phyloP scores from a whole-genome alignment of 2,329 filamentous ascomycete species.

The Curvularia spicifera region DNA sequence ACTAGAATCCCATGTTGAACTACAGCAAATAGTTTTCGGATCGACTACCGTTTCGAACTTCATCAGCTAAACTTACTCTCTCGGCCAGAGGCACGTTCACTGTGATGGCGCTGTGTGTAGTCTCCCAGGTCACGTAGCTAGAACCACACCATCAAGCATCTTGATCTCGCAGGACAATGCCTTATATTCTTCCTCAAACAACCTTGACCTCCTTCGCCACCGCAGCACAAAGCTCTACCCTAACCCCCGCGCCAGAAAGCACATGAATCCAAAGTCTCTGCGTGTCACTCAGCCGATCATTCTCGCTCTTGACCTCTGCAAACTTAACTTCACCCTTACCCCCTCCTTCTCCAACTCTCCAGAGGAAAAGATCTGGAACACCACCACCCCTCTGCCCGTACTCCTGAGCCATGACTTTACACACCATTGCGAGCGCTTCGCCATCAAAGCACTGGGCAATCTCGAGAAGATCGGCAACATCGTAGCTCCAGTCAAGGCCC shows the following conservation, averaged over 20 bases:
- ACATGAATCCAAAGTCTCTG: slow-evolving; percentile 98
- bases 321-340: slow-evolving; percentile 71
- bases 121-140: neutral
- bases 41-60: neutral
- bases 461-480: slow-evolving; percentile 77
- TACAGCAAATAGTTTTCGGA: neutral
- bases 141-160: neutral
- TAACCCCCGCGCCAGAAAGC: slow-evolving; percentile 80
- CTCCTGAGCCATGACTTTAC: slow-evolving; percentile 94
- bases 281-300: slow-evolving; percentile 93
- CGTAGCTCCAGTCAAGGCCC: slow-evolving; percentile 89
- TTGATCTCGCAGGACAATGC: neutral
- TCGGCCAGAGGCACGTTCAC: neutral
- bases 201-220: slow-evolving; percentile 62
- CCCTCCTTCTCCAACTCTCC: slow-evolving; percentile 59
- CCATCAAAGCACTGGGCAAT: slow-evolving; percentile 79
- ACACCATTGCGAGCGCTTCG: slow-evolving; percentile 80
- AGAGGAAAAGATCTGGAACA: slow-evolving; percentile 91
- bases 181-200: slow-evolving; percentile 6
- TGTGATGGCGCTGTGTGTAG: neutral
- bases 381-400: slow-evolving; percentile 86
- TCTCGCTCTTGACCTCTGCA: slow-evolving; percentile 65
- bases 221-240: slow-evolving; percentile 79
- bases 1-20: neutral
- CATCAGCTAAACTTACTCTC: neutral